phyloP scores from a whole-genome alignment of 2,329 filamentous ascomycete species.

The Cladophialophora immunda region DNA sequence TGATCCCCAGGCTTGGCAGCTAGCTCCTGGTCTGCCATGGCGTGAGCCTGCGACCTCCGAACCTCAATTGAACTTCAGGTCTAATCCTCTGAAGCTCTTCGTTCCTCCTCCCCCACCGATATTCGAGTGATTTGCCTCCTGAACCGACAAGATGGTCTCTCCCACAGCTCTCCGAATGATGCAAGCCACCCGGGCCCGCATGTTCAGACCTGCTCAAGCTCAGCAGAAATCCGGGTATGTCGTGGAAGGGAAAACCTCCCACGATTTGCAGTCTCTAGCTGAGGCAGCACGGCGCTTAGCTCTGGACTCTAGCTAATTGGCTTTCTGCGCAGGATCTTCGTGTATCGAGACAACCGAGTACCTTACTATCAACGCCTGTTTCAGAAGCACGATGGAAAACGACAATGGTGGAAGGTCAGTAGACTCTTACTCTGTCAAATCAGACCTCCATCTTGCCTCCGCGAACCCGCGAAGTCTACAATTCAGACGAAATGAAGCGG shows the following conservation, averaged over 20 bases:
- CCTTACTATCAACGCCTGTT: conserved; percentile 73
- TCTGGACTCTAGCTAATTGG: background rate
- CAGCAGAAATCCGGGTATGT: conserved; percentile 37
- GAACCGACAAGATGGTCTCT: conserved; percentile 38
- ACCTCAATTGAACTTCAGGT: conserved; percentile 14
- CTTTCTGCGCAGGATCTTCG: conserved; percentile 44
- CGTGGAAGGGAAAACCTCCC: background rate
- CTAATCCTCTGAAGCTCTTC: conserved; percentile 21
- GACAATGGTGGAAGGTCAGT: conserved; percentile 74
- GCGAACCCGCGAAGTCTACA: background rate
- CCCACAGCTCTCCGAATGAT: conserved; percentile 43
- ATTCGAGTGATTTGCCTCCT: background rate
- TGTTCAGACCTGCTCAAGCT: conserved; percentile 38
- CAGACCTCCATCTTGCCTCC: background rate
- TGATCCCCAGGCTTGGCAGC: conserved; percentile 24
- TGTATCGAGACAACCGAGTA: conserved; percentile 74
- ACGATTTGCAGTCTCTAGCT: background rate
- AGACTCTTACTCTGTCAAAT: conserved; percentile 12
- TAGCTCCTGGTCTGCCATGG: conserved; percentile 11
- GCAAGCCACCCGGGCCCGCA: conserved; percentile 40
- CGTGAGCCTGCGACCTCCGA: conserved; percentile 20
- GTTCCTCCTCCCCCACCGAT: conserved; percentile 5
- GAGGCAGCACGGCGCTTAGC: background rate
- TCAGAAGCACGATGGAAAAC: conserved; percentile 71
- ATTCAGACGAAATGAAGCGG: background rate